Evolutionary conservation across 768 basidiomycete genomes (phyloP), one percentile per base, ranked within the genome.

Genomic region (Chalciporus pseudorubinellus): DNA sequence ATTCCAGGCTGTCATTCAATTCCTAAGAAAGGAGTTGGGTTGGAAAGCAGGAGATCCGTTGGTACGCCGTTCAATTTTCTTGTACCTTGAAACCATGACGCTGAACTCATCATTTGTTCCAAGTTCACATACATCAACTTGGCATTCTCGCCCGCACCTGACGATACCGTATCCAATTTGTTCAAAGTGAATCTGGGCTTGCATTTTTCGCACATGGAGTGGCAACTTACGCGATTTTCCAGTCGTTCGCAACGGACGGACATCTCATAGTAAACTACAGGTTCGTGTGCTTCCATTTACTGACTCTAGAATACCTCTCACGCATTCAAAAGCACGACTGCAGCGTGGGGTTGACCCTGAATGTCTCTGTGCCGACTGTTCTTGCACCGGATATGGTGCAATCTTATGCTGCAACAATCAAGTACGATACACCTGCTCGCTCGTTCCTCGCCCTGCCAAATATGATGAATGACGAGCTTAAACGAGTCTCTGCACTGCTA

Each of bases 1-100:
- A 48, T 99, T 98, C 62, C 93, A 97, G 67, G 90, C 92, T 8
- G 95, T 98, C 49, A 93, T 95, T 38, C 86, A 91, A 63, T 97
- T 98, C 68, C 66, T 98, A 70, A 73, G 95, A 57, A 91, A 84
- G 63, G 93, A 98, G 66, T 70, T 98, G 34, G 85, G 85, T 2
- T 92, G 90, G 86, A 92, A 91, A 65, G 72, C 83, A 12, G 81
- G 85, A 0, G 95, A 97, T 59, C 86, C 93, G 1, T 68, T 97
- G 69, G 95, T 95, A 59, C 46, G 85, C 67, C 3, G 4, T 19
- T 22, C 5, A 13, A 22, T 12, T n/a, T 21, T 0, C 22, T 24
- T 33, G 29, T 12, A 31, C 29, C 12, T 31, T 11, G 29, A 31
- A 7, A 31, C 2, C 13, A 31, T 31, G 29, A 31, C 29, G 12